Evolutionary conservation across 495 filamentous ascomycete genomes (phyloP).

Genomic region (Aspergillus taichungensis): DNA sequence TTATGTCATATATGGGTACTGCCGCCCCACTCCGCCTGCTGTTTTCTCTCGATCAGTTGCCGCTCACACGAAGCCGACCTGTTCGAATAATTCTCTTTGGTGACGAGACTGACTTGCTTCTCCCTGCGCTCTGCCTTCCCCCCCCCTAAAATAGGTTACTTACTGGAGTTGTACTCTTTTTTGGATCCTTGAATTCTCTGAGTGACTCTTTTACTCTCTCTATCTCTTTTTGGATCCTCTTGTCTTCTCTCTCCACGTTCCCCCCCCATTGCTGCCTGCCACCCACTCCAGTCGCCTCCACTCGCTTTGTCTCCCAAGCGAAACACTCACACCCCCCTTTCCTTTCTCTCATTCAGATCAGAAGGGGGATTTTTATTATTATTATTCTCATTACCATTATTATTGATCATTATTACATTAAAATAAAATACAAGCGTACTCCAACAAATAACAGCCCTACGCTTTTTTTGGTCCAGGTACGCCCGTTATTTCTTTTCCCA

Average conservation of each 20-base stretch:
- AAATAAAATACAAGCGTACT: slow-evolving; percentile 7
- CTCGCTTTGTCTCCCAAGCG: slow-evolving; percentile 9
- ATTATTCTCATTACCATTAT: not conserved
- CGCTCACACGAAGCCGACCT: no score
- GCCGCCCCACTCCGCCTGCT: slow-evolving; percentile 9
- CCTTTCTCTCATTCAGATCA: slow-evolving; percentile 2
- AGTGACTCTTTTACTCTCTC: slow-evolving; percentile 6
- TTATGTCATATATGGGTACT: slow-evolving; percentile 3
- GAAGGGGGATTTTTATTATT: slow-evolving; percentile 1
- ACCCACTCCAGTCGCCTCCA: slow-evolving; percentile 14
- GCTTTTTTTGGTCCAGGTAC: slow-evolving; percentile 10
- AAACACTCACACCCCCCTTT: not conserved
- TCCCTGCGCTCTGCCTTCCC: no score
- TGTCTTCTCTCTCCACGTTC: slow-evolving; percentile 15
- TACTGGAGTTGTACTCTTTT: slow-evolving; percentile 12
- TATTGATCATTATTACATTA: not conserved
- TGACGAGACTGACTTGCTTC: no score
- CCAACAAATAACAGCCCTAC: slow-evolving; percentile 5
- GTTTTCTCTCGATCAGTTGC: not conserved
- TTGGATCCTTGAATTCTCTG: slow-evolving; percentile 7
- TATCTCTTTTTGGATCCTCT: slow-evolving; percentile 5
- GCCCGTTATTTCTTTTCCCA: slow-evolving; percentile 7
- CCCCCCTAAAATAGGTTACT: slow-evolving; percentile 20
- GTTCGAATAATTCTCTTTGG: no score
- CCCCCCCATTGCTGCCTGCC: slow-evolving; percentile 14